Conservation (phyloP, 371 early-diverging fungal species). For the Rhizopus arrhizus region DNA sequence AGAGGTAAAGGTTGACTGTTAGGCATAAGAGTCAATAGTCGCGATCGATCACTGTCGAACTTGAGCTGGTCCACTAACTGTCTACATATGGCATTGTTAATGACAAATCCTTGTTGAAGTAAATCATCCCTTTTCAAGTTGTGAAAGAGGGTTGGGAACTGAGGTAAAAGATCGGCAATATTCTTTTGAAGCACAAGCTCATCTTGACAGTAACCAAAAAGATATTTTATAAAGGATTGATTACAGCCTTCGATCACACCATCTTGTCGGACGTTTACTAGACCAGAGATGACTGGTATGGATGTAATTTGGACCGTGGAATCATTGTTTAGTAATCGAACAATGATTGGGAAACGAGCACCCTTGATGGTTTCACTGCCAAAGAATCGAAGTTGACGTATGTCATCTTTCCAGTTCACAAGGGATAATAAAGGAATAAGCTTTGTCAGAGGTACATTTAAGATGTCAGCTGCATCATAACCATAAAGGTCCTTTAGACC, state of each 20-base stretch:
- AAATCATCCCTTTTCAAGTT: constrained; percentile 41
- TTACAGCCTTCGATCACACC: constrained; percentile 68
- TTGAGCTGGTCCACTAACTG: constrained; percentile 24
- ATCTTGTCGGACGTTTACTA: constrained; percentile 58
- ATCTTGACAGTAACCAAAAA: constrained; percentile 65
- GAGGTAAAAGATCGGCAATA: constrained; percentile 64
- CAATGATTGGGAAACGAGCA: constrained; percentile 64
- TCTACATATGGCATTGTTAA: constrained; percentile 41
- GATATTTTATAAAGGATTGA: constrained; percentile 65
- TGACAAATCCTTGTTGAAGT: constrained; percentile 41
- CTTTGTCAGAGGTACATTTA: constrained; percentile 45
- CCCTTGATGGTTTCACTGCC: constrained; percentile 60
- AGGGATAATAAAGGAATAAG: constrained; percentile 14
- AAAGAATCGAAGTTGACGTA: constrained; percentile 61
- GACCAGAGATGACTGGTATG: constrained; percentile 71
- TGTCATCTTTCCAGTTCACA: constrained; percentile 26
- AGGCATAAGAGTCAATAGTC: constrained; percentile 36
- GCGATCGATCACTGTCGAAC: constrained; percentile 3
- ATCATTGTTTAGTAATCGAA: constrained; percentile 31
- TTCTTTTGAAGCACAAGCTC: constrained; percentile 49
- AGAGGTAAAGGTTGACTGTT: constrained; percentile 50
- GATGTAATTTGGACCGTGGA: constrained; percentile 60
- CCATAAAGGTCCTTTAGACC: constrained; percentile 60
- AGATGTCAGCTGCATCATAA: constrained; percentile 50
- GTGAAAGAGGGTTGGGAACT: constrained; percentile 56